A percentile compares a stretch with the other conserved stretches of the same genome.
Conservation (phyloP, 1,284 basidiomycete genomes). For the Papiliotrema flavescens region DNA sequence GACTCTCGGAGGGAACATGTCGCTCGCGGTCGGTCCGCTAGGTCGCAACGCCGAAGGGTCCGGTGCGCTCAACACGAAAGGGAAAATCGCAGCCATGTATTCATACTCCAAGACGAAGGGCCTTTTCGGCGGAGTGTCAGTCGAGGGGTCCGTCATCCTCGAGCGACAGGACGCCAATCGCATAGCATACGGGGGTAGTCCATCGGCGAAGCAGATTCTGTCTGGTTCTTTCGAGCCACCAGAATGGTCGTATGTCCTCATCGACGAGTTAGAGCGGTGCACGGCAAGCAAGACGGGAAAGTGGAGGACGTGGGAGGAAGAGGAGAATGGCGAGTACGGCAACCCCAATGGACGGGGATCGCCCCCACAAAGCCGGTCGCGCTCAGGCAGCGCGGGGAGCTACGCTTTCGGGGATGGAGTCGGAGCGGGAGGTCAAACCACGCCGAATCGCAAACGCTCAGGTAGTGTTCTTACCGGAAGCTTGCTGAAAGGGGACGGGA, state of each 20-base stretch:
- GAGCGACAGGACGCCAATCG: constrained; percentile 90
- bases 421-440: constrained; percentile 25
- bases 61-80: constrained; percentile 78
- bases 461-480: constrained; percentile 14
- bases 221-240: constrained; percentile 71
- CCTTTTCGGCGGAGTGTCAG: constrained; percentile 71
- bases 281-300: constrained; percentile 67
- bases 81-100: constrained; percentile 92
- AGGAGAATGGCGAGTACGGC: constrained; percentile 43
- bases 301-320: constrained; percentile 55
- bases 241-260: constrained; percentile 68
- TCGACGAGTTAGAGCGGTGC: constrained; percentile 67
- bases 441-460: constrained; percentile 17
- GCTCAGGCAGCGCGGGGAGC: constrained; percentile 14
- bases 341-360: constrained; percentile 49
- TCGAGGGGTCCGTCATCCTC: constrained; percentile 91
- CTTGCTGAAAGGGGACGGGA: neutral
- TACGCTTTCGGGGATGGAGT: constrained; percentile 46
- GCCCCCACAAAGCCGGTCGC: constrained; percentile 28
- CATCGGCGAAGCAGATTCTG: constrained; percentile 73
- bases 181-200: constrained; percentile 69
- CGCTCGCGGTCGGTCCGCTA: constrained; percentile 86
- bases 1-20: constrained; percentile 89
- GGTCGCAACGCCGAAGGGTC: constrained; percentile 92
- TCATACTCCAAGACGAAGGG: constrained; percentile 94